phyloP scores from a whole-genome alignment of 2,329 filamentous ascomycete genomes.

The Claviceps sp. region DNA sequence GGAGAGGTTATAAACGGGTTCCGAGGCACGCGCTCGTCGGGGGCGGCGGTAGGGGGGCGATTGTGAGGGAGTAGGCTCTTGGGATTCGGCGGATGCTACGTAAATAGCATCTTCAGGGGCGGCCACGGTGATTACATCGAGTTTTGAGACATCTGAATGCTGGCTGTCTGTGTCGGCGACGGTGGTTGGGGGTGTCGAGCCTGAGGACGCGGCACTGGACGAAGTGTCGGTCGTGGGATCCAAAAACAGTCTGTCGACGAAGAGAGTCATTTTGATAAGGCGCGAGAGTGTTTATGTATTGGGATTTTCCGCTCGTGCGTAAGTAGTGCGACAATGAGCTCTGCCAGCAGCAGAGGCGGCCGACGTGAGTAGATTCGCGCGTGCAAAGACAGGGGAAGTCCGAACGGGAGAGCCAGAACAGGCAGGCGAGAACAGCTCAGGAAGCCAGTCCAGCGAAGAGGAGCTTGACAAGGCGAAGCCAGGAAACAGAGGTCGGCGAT shows the following conservation, averaged over 20 bases:
- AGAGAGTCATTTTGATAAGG: conserved; percentile 17
- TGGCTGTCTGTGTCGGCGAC: conserved; percentile 49
- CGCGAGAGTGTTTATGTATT: not conserved
- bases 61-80: conserved; percentile 9
- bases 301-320: not conserved
- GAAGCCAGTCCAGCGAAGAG: not conserved
- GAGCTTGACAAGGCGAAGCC: not conserved
- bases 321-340: conserved; percentile 3
- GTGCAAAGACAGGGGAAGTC: not conserved
- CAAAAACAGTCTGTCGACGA: conserved; percentile 20
- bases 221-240: conserved; percentile 25
- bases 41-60: conserved; percentile 29
- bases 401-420: not conserved
- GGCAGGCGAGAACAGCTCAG: not conserved
- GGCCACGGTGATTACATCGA: conserved; percentile 22
- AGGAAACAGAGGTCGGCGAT: not conserved
- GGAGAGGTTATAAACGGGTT: conserved; percentile 54
- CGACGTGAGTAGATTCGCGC: not conserved
- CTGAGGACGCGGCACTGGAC: conserved; percentile 40
- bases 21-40: conserved; percentile 39
- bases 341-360: conserved; percentile 6
- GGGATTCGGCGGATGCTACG: conserved; percentile 14
- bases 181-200: conserved; percentile 54
- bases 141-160: conserved; percentile 29
- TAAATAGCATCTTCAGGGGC: conserved; percentile 12